Evolutionary conservation across 257 asterid species (phyloP).

Genomic region (Misopates orontium): DNA sequence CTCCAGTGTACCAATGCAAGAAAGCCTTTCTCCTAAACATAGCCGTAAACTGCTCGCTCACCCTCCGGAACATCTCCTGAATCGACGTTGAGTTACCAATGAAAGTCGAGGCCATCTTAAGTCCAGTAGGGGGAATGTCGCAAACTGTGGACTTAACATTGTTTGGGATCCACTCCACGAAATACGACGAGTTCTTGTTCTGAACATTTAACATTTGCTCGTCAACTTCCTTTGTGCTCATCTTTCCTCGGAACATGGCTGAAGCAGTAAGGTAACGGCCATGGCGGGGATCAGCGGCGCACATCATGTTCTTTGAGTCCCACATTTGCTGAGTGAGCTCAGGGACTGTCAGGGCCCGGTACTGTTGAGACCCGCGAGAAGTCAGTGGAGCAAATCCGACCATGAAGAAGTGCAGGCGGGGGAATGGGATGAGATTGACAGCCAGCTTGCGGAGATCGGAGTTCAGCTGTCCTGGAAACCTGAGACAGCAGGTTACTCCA

Average conservation of each 20-base stretch:
- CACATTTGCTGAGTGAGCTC: too few species aligned
- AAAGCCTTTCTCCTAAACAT: too few species aligned
- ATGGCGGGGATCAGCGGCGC: slow-evolving; percentile 39
- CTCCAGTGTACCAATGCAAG: too few species aligned
- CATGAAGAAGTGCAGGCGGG: slow-evolving; percentile 34
- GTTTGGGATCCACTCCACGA: slow-evolving; percentile 41
- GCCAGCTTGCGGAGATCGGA: slow-evolving; percentile 38
- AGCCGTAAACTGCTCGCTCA: slow-evolving; percentile 41
- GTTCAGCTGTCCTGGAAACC: slow-evolving; percentile 38
- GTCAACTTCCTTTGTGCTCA: too few species aligned
- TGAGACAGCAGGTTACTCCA: slow-evolving; percentile 36
- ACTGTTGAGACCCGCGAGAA: too few species aligned
- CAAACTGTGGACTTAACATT: slow-evolving; percentile 40
- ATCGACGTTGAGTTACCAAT: slow-evolving; percentile 38
- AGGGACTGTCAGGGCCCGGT: too few species aligned
- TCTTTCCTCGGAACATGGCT: slow-evolving; percentile 34
- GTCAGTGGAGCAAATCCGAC: too few species aligned
- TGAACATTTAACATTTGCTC: slow-evolving; percentile 39
- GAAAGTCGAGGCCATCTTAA: too few species aligned
- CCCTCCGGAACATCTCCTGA: slow-evolving; percentile 39
- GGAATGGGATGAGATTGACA: slow-evolving; percentile 37
- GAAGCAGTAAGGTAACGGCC: slow-evolving; percentile 28
- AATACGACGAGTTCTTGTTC: slow-evolving; percentile 41
- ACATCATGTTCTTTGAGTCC: too few species aligned
- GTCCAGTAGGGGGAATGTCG: slow-evolving; percentile 40